Evolutionary conservation across 257 asterid genomes (phyloP).

Genomic region (Thymus mandschuricus): DNA sequence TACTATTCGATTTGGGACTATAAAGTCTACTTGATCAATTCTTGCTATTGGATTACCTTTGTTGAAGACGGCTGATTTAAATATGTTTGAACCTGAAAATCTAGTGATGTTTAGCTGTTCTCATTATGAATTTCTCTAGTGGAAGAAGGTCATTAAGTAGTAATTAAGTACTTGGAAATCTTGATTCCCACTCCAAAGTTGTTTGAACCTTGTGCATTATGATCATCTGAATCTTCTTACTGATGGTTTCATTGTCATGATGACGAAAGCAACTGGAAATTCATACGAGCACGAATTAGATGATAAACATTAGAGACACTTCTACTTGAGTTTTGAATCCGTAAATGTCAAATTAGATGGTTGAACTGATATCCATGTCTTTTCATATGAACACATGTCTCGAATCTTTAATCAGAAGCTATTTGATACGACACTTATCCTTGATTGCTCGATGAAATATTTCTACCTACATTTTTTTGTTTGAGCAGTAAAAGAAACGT

Average conservation of each 20-base stretch:
- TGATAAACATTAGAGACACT: not conserved
- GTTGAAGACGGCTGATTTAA: conserved; percentile 11
- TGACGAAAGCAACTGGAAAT: not conserved
- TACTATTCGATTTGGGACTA: not conserved
- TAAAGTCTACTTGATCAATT: conserved; percentile 12
- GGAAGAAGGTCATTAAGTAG: not conserved
- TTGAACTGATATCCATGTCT: not conserved
- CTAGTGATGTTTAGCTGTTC: not conserved
- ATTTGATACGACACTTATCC: not conserved
- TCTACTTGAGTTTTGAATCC: conserved; percentile 10
- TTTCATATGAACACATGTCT: not conserved
- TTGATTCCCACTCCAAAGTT: not conserved
- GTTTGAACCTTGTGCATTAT: conserved; percentile 16
- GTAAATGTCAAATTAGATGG: not conserved
- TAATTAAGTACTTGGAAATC: not conserved
- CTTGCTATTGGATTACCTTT: conserved; percentile 12
- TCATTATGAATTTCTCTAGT: not conserved
- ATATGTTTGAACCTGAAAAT: not conserved
- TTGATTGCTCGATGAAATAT: too few relatives aligned
- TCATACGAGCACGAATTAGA: not conserved
- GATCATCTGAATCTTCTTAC: conserved; percentile 6
- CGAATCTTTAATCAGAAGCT: conserved; percentile 11
- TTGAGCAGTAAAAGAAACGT: conserved; percentile 5
- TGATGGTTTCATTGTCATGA: conserved; percentile 19
- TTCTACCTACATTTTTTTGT: not conserved